Percentiles rank a stretch among this genome's conserved stretches.
These are phyloP conservation scores for Sapria himalayana DNA, from an alignment of 345 rosid species.

Conservation along the genomic window DNA sequence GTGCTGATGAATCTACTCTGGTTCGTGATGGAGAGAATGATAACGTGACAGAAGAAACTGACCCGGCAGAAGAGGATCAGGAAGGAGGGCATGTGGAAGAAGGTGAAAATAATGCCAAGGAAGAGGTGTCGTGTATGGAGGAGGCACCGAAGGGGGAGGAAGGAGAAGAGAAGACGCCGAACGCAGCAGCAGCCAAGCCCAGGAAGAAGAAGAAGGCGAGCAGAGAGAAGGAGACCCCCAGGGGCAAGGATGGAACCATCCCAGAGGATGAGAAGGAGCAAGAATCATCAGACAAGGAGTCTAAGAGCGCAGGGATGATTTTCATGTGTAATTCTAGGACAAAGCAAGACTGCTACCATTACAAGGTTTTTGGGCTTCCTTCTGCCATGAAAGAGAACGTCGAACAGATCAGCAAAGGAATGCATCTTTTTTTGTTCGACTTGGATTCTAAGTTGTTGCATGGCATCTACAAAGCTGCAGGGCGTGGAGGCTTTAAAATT, in stretches of 20 bases:
- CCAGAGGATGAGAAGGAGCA: not conserved
- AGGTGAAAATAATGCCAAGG: slow-evolving; percentile 3
- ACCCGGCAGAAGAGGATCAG: not conserved
- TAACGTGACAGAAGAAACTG: not conserved
- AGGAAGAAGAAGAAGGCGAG: slow-evolving; percentile 7
- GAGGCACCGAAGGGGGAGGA: not conserved
- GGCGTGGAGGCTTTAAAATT: slow-evolving; percentile 17
- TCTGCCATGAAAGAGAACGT: slow-evolving; percentile 12
- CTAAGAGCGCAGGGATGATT: slow-evolving; percentile 12
- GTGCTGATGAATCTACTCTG: not conserved
- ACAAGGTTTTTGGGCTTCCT: slow-evolving; percentile 18
- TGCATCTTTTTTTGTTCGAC: slow-evolving; percentile 16
- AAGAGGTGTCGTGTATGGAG: slow-evolving; percentile 1
- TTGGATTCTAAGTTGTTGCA: slow-evolving; percentile 11
- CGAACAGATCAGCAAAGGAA: slow-evolving; percentile 11
- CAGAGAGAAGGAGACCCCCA: slow-evolving; percentile 1
- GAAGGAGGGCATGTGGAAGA: not conserved
- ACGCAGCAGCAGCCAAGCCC: not conserved
- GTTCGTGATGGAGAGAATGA: not conserved
- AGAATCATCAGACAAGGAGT: slow-evolving; percentile 6
- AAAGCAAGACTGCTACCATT: slow-evolving; percentile 12
- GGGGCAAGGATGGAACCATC: slow-evolving; percentile 1
- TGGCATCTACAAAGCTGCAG: slow-evolving; percentile 15
- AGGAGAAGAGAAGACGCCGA: slow-evolving; percentile 5
- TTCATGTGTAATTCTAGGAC: slow-evolving; percentile 18